phyloP scores from a whole-genome alignment of 2,329 filamentous ascomycete species.

The Sphaerostilbella broomeana region DNA sequence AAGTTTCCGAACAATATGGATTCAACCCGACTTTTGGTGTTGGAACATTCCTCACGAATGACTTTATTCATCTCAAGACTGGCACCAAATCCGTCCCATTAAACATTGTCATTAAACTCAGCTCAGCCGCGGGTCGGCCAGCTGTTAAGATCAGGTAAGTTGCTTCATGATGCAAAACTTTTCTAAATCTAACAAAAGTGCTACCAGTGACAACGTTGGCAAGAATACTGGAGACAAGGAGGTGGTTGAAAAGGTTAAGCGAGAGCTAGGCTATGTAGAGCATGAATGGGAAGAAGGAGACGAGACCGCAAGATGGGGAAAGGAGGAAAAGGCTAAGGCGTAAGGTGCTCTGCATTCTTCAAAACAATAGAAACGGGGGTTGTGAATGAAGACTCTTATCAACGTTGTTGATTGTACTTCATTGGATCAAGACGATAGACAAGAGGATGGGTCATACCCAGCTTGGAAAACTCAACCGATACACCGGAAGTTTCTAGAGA shows the following conservation, averaged over 20 bases:
- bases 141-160: constrained; percentile 77
- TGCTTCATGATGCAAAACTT: not conserved
- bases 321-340: constrained; percentile 30
- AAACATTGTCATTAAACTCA: constrained; percentile 97
- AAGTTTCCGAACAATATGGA: constrained; percentile 68
- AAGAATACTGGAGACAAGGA: constrained; percentile 89
- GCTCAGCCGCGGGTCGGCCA: constrained; percentile 69
- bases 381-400: too few species aligned
- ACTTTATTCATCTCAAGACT: constrained; percentile 67
- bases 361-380: too few species aligned
- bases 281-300: constrained; percentile 77
- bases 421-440: too few species aligned
- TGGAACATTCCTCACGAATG: constrained; percentile 92
- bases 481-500: too few species aligned
- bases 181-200: not conserved
- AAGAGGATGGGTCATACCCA: too few species aligned
- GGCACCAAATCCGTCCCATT: constrained; percentile 81
- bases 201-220: constrained; percentile 63
- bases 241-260: constrained; percentile 78
- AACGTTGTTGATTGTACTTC: too few species aligned
- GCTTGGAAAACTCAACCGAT: too few species aligned
- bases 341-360: too few species aligned
- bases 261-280: constrained; percentile 77
- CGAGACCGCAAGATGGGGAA: constrained; percentile 77
- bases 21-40: constrained; percentile 89